These are phyloP conservation scores for Kwoniella europaea DNA, from an alignment of 768 basidiomycete species.

Conservation along the genomic window DNA sequence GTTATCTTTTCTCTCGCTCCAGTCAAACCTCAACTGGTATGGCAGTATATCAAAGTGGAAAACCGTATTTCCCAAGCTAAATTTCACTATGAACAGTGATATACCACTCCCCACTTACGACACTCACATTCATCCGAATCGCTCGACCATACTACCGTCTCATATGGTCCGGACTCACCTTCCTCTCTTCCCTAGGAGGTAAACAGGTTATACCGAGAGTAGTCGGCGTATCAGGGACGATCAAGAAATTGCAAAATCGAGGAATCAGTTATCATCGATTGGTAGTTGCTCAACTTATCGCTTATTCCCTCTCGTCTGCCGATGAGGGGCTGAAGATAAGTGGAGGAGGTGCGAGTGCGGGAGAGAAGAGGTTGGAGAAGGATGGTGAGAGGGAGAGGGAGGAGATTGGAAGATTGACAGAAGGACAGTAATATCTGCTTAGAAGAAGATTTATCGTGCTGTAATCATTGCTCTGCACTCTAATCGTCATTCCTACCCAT, in stretches of 20 bases:
- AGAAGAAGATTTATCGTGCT: neutral
- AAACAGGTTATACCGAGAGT: slow-evolving; percentile 71
- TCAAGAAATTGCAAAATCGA: slow-evolving; percentile 73
- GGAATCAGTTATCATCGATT: slow-evolving; percentile 46
- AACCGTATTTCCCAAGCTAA: neutral
- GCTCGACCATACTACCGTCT: slow-evolving; percentile 78
- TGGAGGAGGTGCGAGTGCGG: neutral
- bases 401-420: slow-evolving; percentile 20
- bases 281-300: slow-evolving; percentile 31
- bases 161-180: slow-evolving; percentile 78
- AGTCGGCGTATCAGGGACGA: slow-evolving; percentile 81
- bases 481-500: no score
- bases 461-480: neutral
- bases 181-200: slow-evolving; percentile 69
- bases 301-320: slow-evolving; percentile 3
- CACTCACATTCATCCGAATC: slow-evolving; percentile 82
- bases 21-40: neutral
- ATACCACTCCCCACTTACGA: slow-evolving; percentile 82
- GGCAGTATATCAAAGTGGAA: no score
- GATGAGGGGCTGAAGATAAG: slow-evolving; percentile 5
- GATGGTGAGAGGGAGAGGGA: slow-evolving; percentile 23
- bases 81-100: slow-evolving; percentile 66
- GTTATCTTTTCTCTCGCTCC: slow-evolving; percentile 36
- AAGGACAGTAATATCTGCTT: neutral
- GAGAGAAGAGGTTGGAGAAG: slow-evolving; percentile 3